These are phyloP conservation scores for Pseudogymnoascus sp. DNA, from an alignment of 2,329 filamentous ascomycete species.

Conservation along the genomic window DNA sequence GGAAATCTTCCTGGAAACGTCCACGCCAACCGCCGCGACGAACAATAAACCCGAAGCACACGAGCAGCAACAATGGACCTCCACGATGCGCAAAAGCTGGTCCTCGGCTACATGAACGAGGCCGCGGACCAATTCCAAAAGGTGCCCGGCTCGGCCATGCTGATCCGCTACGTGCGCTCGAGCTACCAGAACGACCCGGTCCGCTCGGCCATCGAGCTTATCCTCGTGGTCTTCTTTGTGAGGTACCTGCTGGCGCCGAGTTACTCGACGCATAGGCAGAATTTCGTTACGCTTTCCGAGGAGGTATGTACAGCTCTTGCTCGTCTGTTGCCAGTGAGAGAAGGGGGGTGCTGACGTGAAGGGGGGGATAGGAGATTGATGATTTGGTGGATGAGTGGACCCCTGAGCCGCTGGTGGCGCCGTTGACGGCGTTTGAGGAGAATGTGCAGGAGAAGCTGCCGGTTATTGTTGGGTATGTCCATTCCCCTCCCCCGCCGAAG, in stretches of 20 bases:
- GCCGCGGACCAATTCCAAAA: constrained; percentile 67
- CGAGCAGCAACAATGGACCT: constrained; percentile 52
- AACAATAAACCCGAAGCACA: no score
- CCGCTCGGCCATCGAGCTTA: constrained; percentile 83
- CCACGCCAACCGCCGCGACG: no score
- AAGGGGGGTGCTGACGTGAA: not conserved
- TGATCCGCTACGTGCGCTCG: constrained; percentile 90
- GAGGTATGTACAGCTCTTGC: constrained; percentile 41
- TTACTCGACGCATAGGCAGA: constrained; percentile 85
- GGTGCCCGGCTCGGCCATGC: constrained; percentile 86
- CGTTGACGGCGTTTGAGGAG: constrained; percentile 67
- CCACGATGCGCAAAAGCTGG: constrained; percentile 49
- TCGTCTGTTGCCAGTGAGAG: no score
- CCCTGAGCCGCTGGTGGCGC: constrained; percentile 79
- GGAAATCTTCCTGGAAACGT: no score
- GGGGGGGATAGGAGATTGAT: constrained; percentile 67
- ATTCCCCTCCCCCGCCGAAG: not conserved
- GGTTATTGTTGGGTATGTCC: constrained; percentile 72
- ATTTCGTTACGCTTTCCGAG: constrained; percentile 80
- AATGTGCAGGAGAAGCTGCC: constrained; percentile 76
- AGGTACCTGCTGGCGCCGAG: constrained; percentile 85
- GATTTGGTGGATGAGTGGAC: constrained; percentile 95
- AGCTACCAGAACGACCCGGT: constrained; percentile 97
- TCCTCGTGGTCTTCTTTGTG: constrained; percentile 91
- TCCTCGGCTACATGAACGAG: constrained; percentile 44